Base-by-base conservation (phyloP, 331 rosid species). In the Acacia pycnantha region DNA sequence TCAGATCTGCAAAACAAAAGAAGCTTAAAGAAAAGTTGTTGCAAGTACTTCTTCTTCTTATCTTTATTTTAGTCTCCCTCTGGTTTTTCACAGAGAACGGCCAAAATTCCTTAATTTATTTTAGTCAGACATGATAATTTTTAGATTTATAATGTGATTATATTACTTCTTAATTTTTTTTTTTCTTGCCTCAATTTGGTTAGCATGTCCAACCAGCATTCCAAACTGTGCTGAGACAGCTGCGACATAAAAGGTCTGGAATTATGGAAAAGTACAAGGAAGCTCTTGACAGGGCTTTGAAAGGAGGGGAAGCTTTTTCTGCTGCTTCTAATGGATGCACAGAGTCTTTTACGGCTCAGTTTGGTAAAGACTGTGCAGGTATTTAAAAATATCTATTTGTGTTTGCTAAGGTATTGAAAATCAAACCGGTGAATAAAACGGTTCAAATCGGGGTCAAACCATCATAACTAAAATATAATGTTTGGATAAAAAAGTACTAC, bases 11-110 rank as follows among this genome's bases (percentile, higher is more conserved):
- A 54, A 96, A 96, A 89, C 92, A 93, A 82, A 87, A 86, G 90
- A 97, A 92, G 87, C 97, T 95, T 74, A 91, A 93, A 87, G 98
- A 95, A 65, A 95, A 92, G 82, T 86, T 95, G 86, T 89, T 95
- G 80, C 99, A 93, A 87, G 99, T 95, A 92, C 89, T 85, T 76
- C 21, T 81, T 88, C 86, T 35, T 37, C 83, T 59, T 41, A 73
- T 74, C 77, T 40, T 22, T 56, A 29, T 59, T 76, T 54, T 19
- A 73, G 33, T 81, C 70, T 58, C 64, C 4, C 13, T 56, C 6
- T 58, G 27, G 8, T 8, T 24, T 16, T 16, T 21, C 46, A 41
- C 11, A 9, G 62, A 21, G 1, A 54, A 54, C n/a, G 24, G 62
- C 27, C 62, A 53, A 53, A 53, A 53, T 53, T 5, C 24, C 61